Evolutionary conservation across 108 stramenopile species (phyloP).

Genomic region (Skeletonema tropicum): DNA sequence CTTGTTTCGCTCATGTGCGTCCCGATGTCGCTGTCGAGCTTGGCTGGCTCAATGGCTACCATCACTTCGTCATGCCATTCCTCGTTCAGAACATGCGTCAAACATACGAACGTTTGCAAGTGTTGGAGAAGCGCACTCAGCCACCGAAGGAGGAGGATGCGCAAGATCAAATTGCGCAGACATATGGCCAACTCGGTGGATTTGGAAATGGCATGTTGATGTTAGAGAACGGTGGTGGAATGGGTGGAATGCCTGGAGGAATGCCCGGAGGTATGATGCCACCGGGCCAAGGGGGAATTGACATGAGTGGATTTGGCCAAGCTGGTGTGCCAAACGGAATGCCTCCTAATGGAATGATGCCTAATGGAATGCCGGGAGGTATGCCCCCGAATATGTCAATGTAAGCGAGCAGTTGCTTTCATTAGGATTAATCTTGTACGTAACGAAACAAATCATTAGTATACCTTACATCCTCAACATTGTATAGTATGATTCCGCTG

Average conservation of each 20-base stretch:
- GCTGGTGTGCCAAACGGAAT: slow-evolving; percentile 49
- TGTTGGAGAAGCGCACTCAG: slow-evolving; percentile 92
- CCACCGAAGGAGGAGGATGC: slow-evolving; percentile 86
- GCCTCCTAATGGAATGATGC: slow-evolving; percentile 28
- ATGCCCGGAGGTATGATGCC: slow-evolving; percentile 36
- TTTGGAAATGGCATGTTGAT: slow-evolving; percentile 78
- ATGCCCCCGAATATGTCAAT: slow-evolving; percentile 14
- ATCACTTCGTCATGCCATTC: slow-evolving; percentile 98
- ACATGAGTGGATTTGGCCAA: not conserved
- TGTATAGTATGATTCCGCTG: too few species aligned
- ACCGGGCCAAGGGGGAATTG: slow-evolving; percentile 5
- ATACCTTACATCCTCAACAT: not conserved
- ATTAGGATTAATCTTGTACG: slow-evolving; percentile 8
- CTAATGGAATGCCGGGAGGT: slow-evolving; percentile 47
- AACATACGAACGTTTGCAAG: slow-evolving; percentile 82
- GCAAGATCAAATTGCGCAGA: slow-evolving; percentile 77
- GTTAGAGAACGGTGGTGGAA: slow-evolving; percentile 70
- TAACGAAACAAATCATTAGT: slow-evolving; percentile 1
- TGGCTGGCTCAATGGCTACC: slow-evolving; percentile 98
- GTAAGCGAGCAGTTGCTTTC: slow-evolving; percentile 1
- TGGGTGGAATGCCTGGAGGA: slow-evolving; percentile 16
- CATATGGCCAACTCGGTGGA: slow-evolving; percentile 79
- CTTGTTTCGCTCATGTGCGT: slow-evolving; percentile 95
- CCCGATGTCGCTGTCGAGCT: slow-evolving; percentile 98
- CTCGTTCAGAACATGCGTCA: slow-evolving; percentile 96